A percentile compares a stretch with the other conserved stretches of the same genome.
Conservation (phyloP, 768 basidiomycete species). For the Mrakia blollopis region DNA sequence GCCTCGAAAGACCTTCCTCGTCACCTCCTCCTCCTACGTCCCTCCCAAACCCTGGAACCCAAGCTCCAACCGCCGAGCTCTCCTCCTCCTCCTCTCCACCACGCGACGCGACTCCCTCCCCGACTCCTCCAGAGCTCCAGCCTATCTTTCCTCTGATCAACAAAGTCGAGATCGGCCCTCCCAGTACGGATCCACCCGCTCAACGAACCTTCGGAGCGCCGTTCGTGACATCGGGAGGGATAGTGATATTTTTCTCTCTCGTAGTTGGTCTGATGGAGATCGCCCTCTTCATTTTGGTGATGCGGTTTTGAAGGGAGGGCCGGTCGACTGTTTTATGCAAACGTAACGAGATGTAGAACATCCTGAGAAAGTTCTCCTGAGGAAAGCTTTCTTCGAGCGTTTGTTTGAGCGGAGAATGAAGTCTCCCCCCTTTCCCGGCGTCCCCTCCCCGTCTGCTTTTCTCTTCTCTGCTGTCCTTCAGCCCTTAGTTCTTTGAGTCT, state of each 20-base stretch:
- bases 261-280: slow-evolving; percentile 64
- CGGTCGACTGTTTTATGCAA: background rate
- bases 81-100: background rate
- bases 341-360: no score
- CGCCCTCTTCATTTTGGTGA: slow-evolving; percentile 59
- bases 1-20: background rate
- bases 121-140: background rate
- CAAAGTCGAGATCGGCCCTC: slow-evolving; percentile 59
- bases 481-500: no score
- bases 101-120: no score
- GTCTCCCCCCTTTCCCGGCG: no score
- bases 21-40: slow-evolving; percentile 4
- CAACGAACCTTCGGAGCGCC: slow-evolving; percentile 63
- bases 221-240: slow-evolving; percentile 75
- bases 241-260: slow-evolving; percentile 54
- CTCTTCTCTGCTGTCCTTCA: no score
- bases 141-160: background rate
- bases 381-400: no score
- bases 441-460: no score
- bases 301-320: slow-evolving; percentile 52
- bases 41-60: slow-evolving; percentile 33
- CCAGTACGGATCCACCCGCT: slow-evolving; percentile 43
- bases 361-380: no score
- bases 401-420: no score
- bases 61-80: background rate